Evolutionary conservation across 208 protist species (phyloP).

Genomic region (Acanthamoeba lugdunensis): DNA sequence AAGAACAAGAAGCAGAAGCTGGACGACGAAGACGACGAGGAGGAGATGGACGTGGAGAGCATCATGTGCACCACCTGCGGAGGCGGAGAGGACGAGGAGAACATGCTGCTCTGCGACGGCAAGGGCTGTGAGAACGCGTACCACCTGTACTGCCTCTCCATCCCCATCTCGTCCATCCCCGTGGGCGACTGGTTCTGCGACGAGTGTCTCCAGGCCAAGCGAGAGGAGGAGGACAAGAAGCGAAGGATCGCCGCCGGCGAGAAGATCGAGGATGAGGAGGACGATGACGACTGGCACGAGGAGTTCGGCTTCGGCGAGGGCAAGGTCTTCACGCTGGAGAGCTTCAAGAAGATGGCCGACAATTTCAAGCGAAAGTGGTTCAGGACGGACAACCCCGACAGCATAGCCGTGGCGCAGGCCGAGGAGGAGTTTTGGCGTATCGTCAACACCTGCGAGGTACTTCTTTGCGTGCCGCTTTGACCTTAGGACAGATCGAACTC

Average conservation of each 20-base stretch:
- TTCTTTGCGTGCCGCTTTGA: neutral
- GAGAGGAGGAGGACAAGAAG: slow-evolving; percentile 61
- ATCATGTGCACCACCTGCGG: slow-evolving; percentile 72
- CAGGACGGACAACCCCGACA: slow-evolving; percentile 15
- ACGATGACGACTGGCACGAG: slow-evolving; percentile 52
- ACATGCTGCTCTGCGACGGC: slow-evolving; percentile 79
- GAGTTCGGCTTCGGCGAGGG: slow-evolving; percentile 82
- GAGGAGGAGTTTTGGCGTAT: slow-evolving; percentile 73
- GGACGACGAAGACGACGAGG: slow-evolving; percentile 57
- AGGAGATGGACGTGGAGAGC: slow-evolving; percentile 73
- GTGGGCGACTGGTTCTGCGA: slow-evolving; percentile 76
- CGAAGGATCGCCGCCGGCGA: slow-evolving; percentile 18
- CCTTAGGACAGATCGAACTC: neutral
- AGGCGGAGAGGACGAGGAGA: slow-evolving; percentile 27
- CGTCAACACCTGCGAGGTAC: slow-evolving; percentile 72
- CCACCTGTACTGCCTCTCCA: slow-evolving; percentile 75
- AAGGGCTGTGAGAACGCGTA: slow-evolving; percentile 65
- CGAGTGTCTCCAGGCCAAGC: slow-evolving; percentile 38
- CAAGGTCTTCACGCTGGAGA: slow-evolving; percentile 75
- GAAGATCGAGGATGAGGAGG: slow-evolving; percentile 13
- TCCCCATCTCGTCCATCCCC: slow-evolving; percentile 74
- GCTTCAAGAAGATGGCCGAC: slow-evolving; percentile 77
- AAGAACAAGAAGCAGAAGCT: slow-evolving; percentile 10
- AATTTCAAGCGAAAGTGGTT: slow-evolving; percentile 82
- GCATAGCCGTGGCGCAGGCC: slow-evolving; percentile 14